Evolutionary conservation across 495 filamentous ascomycete genomes (phyloP), one percentile per base, ranked within the genome.

Genomic region (Bacidia rubella): DNA sequence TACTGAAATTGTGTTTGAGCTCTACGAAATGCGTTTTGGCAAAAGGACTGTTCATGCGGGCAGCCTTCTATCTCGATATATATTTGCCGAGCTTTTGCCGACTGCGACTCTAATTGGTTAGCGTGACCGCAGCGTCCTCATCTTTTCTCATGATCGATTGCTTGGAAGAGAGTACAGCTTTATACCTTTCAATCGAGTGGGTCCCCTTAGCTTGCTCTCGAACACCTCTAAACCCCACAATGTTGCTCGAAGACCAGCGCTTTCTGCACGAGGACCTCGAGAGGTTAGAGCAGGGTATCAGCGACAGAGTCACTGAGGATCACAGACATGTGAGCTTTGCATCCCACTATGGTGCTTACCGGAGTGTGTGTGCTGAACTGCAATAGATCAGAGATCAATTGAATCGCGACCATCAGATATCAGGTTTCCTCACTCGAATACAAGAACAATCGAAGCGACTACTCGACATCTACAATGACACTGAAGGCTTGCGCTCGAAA

Each of bases 251-350:
- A 72, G 88, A 96, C 53, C 85, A 96, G 67, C 74, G 92, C 59
- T 88, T 85, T 61, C 74, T 95, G 54, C 90, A 94, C 55, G 92
- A 98, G 77, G 90, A 97, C 65, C 72, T 96, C 19, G 92, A 98
- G 74, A 77, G 93, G 55, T 73, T 97, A 46, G 92, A 97, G 70
- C 86, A 92, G 66, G 92, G 86, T 27, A 84, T 96, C 60, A 84
- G 85, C 21, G 92, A 97, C 64, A 83, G 90, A 54, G 78, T 88
- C 47, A 73, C 82, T 41, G 86, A 95, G 53, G 87, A 96, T 51
- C 90, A 90, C 22, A 85, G 83, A 70, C 83, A 89, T 62, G 90
- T 93, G 72, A 62, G 80, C 77, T 47, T 22, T 42, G 32, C 32
- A 40, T 26, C 22, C 42, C 29, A n/a, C 47, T 20, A 12, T 51